phyloP scores from a whole-genome alignment of 2,329 filamentous ascomycete genomes.

The Colletotrichum paranaense region DNA sequence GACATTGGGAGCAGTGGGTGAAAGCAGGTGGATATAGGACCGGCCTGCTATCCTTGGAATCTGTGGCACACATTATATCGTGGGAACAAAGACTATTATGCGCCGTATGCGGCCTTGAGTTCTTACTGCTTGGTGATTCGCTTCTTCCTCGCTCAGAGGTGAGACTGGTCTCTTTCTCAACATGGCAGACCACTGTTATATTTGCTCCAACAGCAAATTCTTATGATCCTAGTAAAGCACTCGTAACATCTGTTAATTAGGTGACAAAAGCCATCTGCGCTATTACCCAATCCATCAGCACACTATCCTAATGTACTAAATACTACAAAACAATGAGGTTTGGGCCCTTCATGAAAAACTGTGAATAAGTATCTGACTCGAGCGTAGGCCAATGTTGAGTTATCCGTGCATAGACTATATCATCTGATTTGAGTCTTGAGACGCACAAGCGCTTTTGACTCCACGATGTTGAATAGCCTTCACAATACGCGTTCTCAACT shows the following conservation, averaged over 20 bases:
- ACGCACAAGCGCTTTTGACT: no score
- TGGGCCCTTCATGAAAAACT: background rate
- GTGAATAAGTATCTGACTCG: no score
- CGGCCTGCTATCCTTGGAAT: background rate
- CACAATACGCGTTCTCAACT: no score
- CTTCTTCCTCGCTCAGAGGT: background rate
- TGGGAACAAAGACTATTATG: slow-evolving; percentile 1
- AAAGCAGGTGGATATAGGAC: no score
- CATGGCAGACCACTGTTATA: background rate
- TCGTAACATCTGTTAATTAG: background rate
- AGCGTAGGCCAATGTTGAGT: no score
- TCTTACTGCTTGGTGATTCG: slow-evolving; percentile 1
- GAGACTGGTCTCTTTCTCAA: slow-evolving; percentile 2
- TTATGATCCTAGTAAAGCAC: background rate
- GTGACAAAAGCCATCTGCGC: no score
- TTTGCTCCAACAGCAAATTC: slow-evolving; percentile 6
- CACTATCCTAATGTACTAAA: no score
- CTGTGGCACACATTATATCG: background rate
- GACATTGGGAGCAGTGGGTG: background rate
- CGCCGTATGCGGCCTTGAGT: background rate
- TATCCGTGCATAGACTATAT: no score
- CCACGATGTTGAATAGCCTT: no score
- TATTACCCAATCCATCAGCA: no score
- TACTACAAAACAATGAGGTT: no score
- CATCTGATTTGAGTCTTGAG: background rate